Percentiles rank a stretch among this genome's conserved stretches.
These are phyloP conservation scores for Cubamyces lactineus DNA, from an alignment of 768 basidiomycete genomes.

Conservation along the genomic window DNA sequence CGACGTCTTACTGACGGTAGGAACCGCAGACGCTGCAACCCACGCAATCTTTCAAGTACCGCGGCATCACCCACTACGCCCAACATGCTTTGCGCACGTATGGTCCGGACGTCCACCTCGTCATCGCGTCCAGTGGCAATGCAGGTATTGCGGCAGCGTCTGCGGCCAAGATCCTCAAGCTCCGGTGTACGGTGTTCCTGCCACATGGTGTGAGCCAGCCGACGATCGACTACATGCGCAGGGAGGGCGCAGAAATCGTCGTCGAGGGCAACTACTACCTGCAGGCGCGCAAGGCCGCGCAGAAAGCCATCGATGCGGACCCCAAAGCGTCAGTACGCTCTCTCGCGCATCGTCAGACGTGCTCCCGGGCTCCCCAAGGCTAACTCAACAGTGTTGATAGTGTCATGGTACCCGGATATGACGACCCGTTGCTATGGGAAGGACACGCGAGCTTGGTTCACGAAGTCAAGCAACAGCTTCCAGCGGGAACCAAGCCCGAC, in stretches of 20 bases:
- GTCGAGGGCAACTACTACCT: conserved; percentile 60
- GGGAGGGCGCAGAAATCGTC: conserved; percentile 59
- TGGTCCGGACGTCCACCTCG: conserved; percentile 59
- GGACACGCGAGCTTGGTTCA: conserved; percentile 76
- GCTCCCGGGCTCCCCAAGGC: background rate
- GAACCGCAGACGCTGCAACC: conserved; percentile 67
- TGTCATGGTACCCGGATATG: conserved; percentile 72
- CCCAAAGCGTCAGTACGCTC: conserved; percentile 52
- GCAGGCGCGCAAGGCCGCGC: conserved; percentile 58
- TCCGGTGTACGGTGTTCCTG: conserved; percentile 70
- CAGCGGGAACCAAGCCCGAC: conserved; percentile 49
- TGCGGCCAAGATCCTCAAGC: conserved; percentile 54
- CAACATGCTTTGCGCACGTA: conserved; percentile 52
- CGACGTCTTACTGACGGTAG: no score
- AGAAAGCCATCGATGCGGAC: conserved; percentile 46
- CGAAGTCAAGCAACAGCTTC: conserved; percentile 62
- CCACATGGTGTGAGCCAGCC: conserved; percentile 54
- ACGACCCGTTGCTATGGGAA: conserved; percentile 70
- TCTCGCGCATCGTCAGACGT: no score
- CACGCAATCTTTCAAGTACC: conserved; percentile 75
- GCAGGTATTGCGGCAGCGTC: conserved; percentile 73
- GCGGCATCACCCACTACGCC: conserved; percentile 68
- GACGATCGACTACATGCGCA: conserved; percentile 53
- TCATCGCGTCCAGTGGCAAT: conserved; percentile 78
- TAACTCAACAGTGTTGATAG: conserved; percentile 36